phyloP scores from a whole-genome alignment of 495 filamentous ascomycete species.

The Podospora anserina region DNA sequence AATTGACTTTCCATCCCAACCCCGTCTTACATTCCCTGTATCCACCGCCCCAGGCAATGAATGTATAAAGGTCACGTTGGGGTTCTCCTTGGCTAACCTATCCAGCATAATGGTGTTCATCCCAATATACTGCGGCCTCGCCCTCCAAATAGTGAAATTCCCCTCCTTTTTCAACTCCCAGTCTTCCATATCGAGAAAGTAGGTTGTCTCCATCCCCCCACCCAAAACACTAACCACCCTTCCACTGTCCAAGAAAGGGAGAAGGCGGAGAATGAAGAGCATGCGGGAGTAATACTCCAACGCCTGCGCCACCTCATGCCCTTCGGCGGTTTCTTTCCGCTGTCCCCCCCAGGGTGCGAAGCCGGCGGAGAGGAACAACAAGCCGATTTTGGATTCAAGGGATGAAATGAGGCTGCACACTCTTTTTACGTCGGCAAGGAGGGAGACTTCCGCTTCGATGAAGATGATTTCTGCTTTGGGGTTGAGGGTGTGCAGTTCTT shows the following conservation, averaged over 20 bases:
- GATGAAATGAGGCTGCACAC: conserved; percentile 33
- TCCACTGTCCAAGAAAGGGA: conserved; percentile 33
- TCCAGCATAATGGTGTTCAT: conserved; percentile 27
- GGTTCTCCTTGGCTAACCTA: conserved; percentile 34
- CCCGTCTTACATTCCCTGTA: conserved; percentile 36
- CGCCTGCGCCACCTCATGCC: conserved; percentile 26
- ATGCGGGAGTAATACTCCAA: conserved; percentile 40
- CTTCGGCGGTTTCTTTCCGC: conserved; percentile 32
- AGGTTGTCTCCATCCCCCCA: conserved; percentile 30
- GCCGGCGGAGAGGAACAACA: conserved; percentile 40
- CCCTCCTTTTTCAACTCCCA: conserved; percentile 35
- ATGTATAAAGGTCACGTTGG: conserved; percentile 37
- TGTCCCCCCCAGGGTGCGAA: conserved; percentile 36
- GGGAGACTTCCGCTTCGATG: conserved; percentile 36
- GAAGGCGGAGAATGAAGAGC: conserved; percentile 31
- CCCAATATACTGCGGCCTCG: conserved; percentile 17
- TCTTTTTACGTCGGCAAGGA: conserved; percentile 35
- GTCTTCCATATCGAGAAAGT: conserved; percentile 34
- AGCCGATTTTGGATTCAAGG: conserved; percentile 32
- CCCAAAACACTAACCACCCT: conserved; percentile 35
- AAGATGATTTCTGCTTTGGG: conserved; percentile 38
- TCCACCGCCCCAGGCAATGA: conserved; percentile 34
- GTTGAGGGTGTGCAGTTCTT: conserved; percentile 33
- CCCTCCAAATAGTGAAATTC: conserved; percentile 24
- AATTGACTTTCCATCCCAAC: conserved; percentile 23